Evolutionary conservation across 75 land plant genomes (phyloP).

Genomic region (Cunninghamia lanceolata): DNA sequence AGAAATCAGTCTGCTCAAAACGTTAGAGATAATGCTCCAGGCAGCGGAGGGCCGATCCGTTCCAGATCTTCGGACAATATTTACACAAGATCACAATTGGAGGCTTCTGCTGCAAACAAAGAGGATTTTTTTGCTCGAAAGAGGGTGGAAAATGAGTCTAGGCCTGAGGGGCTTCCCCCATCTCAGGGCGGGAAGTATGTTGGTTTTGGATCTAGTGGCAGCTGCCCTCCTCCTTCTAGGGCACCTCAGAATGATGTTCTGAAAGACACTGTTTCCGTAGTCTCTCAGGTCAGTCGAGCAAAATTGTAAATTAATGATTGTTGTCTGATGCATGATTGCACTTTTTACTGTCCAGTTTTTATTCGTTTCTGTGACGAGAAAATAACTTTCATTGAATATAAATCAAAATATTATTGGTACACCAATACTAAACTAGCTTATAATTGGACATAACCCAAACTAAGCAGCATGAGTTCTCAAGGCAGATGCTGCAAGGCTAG

Average conservation of each 20-base stretch:
- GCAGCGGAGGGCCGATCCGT: slow-evolving; percentile 34
- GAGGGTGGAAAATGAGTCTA: slow-evolving; percentile 73
- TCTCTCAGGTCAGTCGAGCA: slow-evolving; percentile 62
- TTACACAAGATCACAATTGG: slow-evolving; percentile 60
- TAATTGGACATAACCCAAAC: background rate
- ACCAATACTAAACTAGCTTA: background rate
- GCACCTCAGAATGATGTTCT: slow-evolving; percentile 60
- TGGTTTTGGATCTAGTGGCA: slow-evolving; percentile 82
- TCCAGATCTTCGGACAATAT: slow-evolving; percentile 79
- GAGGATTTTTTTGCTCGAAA: slow-evolving; percentile 80
- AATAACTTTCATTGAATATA: background rate
- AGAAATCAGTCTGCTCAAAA: slow-evolving; percentile 75
- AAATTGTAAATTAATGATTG: background rate
- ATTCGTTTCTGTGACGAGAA: background rate
- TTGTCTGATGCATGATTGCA: background rate
- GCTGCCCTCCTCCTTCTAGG: slow-evolving; percentile 32
- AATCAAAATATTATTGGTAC: background rate
- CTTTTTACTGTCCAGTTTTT: background rate
- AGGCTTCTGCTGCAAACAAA: slow-evolving; percentile 83
- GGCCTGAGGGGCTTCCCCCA: slow-evolving; percentile 84
- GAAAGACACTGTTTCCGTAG: slow-evolving; percentile 58
- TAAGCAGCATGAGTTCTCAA: background rate
- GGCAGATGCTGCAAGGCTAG: background rate
- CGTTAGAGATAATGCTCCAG: slow-evolving; percentile 33
- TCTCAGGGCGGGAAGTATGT: slow-evolving; percentile 98